Percentiles rank a stretch among this genome's conserved stretches.
Conservation (phyloP, 2,329 filamentous ascomycete species). For the Geoglossum cookeanum region DNA sequence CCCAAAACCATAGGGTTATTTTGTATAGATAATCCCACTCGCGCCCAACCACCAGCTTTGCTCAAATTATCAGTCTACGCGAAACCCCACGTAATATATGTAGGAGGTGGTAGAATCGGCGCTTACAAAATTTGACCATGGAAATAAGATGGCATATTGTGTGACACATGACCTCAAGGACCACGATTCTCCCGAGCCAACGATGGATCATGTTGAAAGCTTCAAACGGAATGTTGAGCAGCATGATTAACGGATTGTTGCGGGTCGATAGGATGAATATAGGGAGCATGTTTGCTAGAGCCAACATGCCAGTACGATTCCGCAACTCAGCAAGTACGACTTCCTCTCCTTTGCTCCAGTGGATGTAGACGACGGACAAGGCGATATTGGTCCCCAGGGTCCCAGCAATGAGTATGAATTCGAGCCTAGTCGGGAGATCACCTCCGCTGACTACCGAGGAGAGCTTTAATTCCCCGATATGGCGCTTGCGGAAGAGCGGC, state of each 20-base stretch:
- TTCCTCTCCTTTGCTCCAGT: conserved; percentile 22
- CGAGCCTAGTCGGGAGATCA: conserved; percentile 45
- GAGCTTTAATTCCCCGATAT: conserved; percentile 46
- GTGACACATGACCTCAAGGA: conserved; percentile 51
- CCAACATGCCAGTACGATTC: conserved; percentile 66
- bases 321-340: conserved; percentile 64
- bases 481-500: conserved; percentile 43
- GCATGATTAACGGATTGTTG: conserved; percentile 75
- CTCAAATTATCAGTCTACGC: neutral
- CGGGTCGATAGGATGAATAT: conserved; percentile 74
- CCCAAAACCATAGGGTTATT: conserved; percentile 19
- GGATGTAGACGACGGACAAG: conserved; percentile 20
- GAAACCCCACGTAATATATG: neutral
- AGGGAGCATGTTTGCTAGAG: conserved; percentile 80
- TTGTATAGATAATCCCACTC: conserved; percentile 16
- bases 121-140: conserved; percentile 29
- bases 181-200: conserved; percentile 60
- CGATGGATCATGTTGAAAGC: conserved; percentile 84
- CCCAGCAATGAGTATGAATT: conserved; percentile 34
- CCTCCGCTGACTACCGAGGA: conserved; percentile 40
- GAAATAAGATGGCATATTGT: conserved; percentile 35
- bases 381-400: conserved; percentile 25
- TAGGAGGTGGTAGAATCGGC: conserved; percentile 1
- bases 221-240: conserved; percentile 81
- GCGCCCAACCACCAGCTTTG: conserved; percentile 19